Evolutionary conservation across 352 stramenopile genomes (phyloP).

Genomic region (Phytophthora sojae): DNA sequence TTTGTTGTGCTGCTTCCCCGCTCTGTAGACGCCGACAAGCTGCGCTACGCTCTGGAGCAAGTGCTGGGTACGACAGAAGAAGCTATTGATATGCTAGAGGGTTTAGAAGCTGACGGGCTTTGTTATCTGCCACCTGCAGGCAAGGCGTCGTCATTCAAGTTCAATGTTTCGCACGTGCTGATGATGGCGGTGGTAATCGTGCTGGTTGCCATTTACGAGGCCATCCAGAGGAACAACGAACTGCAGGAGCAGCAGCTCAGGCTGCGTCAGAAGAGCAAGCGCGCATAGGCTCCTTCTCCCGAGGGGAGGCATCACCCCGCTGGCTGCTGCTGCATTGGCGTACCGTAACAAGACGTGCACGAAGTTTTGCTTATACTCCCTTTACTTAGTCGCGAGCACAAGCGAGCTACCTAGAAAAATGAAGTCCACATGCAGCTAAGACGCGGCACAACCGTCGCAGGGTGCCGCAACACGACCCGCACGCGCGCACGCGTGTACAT

Average conservation of each 20-base stretch:
- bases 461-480: constrained; percentile 1
- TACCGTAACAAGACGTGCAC: constrained; percentile 4
- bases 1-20: neutral
- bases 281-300: constrained; percentile 28
- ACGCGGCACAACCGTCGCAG: neutral
- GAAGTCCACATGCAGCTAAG: constrained; percentile 25
- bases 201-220: constrained; percentile 80
- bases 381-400: constrained; percentile 36
- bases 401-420: constrained; percentile 30
- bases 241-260: constrained; percentile 77
- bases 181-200: constrained; percentile 83
- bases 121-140: constrained; percentile 23
- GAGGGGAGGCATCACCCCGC: neutral
- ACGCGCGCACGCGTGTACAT: constrained; percentile 2
- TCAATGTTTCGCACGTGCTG: constrained; percentile 83
- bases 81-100: no score
- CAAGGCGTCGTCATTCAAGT: constrained; percentile 83
- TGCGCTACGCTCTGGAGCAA: constrained; percentile 75
- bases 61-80: constrained; percentile 50
- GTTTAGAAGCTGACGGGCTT: no score
- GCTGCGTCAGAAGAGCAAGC: constrained; percentile 57
- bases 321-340: constrained; percentile 10
- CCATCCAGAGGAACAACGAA: constrained; percentile 75
- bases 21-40: constrained; percentile 65
- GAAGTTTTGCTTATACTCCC: constrained; percentile 33